Percentiles rank a stretch among this genome's conserved stretches.
These are phyloP conservation scores for Lobosporangium transversale DNA, from an alignment of 192 early-diverging fungal genomes.

Conservation along the genomic window DNA sequence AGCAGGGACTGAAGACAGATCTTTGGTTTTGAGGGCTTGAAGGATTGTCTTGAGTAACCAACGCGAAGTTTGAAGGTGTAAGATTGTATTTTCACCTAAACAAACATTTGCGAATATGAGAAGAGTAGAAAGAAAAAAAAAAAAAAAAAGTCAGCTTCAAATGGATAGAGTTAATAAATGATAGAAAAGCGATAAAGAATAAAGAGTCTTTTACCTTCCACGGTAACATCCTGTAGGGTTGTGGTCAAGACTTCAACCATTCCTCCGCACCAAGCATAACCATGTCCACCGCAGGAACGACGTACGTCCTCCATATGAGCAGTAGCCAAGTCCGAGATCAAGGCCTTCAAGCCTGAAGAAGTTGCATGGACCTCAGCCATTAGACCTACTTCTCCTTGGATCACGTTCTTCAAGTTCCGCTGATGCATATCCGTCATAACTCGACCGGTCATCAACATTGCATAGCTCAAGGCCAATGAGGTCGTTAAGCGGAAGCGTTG, in stretches of 20 bases:
- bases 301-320: conserved; percentile 39
- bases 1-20: conserved; percentile 70
- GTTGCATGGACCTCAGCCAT: conserved; percentile 82
- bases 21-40: conserved; percentile 71
- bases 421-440: conserved; percentile 76
- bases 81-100: conserved; percentile 81
- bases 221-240: conserved; percentile 35
- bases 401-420: conserved; percentile 70
- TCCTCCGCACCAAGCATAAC: conserved; percentile 27
- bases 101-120: background rate
- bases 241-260: conserved; percentile 44
- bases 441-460: conserved; percentile 82
- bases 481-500: conserved; percentile 86
- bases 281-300: conserved; percentile 50
- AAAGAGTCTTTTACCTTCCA: conserved; percentile 13
- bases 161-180: no score
- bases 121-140: background rate
- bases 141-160: background rate
- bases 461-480: conserved; percentile 81
- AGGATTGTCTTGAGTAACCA: conserved; percentile 75
- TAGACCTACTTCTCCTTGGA: conserved; percentile 53
- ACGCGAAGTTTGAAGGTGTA: conserved; percentile 82
- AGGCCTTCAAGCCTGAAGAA: conserved; percentile 84
- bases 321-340: conserved; percentile 66
- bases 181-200: background rate